Base-by-base conservation (phyloP, 2,329 filamentous ascomycete genomes). In the Aspergillus fijiensis region DNA sequence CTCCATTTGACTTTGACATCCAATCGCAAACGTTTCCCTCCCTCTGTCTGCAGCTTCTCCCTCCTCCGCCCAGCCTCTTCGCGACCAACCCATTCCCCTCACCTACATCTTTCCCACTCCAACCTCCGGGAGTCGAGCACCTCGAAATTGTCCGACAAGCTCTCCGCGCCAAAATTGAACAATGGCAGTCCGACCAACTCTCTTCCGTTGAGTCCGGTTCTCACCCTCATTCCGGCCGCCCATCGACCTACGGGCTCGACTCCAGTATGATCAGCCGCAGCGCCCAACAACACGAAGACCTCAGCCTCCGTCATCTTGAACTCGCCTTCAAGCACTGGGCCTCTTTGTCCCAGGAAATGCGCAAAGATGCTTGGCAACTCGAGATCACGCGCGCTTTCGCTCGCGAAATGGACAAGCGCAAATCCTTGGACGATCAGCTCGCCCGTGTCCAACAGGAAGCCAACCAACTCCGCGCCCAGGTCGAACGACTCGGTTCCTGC, bases 11-110 rank as follows among this genome's bases (percentile, higher is more conserved):
- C 65, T 96, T 96, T 77, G 91, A 97, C 66, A 89, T 94, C 35
- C 85, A 93, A 62, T 83, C 89, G 5, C 86, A 96, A 72, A 92
- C 92, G 61, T 97, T 96, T 69, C 92, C 93, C 6, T 88, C 90
- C 6, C 83, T 98, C 47, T 92, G 89, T 39, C 84, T 97, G 11
- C 90, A 89, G 64, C 89, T 94, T 65, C 85, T 98, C 1, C 86
- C 89, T 39, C 83, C 90, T 10, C 92, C 93, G 3, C 88, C 91
- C 4, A 95, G 91, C 0, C 81, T 97, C 6, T 94, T 93, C 77
- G 89, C 91, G 10, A 85, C 88, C 0, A 91, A 89, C 6, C 91
- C 92, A 31, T 89, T 96, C 69, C 82, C 92, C 1, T 91, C 89
- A 0, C 82, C 86, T 21, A 86, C 88, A 3, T 95, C 91, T 0